Base-by-base conservation (phyloP, 2,329 filamentous ascomycete genomes). In the Phaeomoniella chlamydospora region DNA sequence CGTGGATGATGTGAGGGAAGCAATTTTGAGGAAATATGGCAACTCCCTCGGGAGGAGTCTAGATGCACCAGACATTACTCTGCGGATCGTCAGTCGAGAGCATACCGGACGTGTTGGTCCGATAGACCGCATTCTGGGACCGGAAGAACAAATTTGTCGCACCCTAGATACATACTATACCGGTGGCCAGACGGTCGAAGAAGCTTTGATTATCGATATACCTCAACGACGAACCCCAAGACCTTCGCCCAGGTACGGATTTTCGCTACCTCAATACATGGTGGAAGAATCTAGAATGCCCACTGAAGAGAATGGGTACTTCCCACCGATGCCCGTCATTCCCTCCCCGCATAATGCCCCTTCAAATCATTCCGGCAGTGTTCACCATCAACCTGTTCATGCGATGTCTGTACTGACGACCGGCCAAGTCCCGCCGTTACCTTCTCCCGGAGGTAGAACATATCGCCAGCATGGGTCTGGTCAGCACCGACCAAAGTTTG, bases 1-100 rank as follows among this genome's bases (percentile, higher is more conserved):
- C 48, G 87, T 96, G 39, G 90, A 98, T 56, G 88, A 94, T 58
- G 79, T 94, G 42, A 80, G 88, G 48, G 90, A 94, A 47, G 75
- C 85, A 67, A 90, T 96, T 39, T 64, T 96, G 47, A 77, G 75
- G 50, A 96, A 96, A 64, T 98, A 96, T 57, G 76, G 77, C 48
- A 96, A 98, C 59, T 92, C 86, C 11, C 68, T 98, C 16, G 88
- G 88, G 35, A 77, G 77, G 47, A 81, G 72, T 36, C 94, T 87
- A 56, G 90, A 98, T 60, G 72, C 90, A 9, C 90, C 90, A 10
- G 90, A 98, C 56, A 72, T 98, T 39, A 77, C 73, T 9, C 67
- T 96, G 43, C 77, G 81, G 43, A 81, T 96, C 46, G 55, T 70
- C 12, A 74, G 81, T n/a, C 72, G 85, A 38, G 79, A 85, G 29